Evolutionary conservation across 2,329 filamentous ascomycete genomes (phyloP).

Genomic region (Boeremia exigua): DNA sequence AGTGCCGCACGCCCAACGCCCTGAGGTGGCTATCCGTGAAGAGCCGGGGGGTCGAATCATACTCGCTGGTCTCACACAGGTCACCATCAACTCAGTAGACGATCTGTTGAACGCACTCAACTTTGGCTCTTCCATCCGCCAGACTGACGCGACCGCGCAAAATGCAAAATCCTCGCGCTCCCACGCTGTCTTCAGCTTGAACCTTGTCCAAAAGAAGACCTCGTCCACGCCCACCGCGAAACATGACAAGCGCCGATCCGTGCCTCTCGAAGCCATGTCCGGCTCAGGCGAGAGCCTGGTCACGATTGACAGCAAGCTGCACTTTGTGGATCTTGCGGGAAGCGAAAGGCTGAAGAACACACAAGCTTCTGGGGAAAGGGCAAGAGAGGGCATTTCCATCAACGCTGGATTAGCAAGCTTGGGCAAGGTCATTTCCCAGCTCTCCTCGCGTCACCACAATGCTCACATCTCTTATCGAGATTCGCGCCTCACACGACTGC

Average conservation of each 20-base stretch:
- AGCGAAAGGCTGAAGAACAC: conserved; percentile 98
- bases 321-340: conserved; percentile 96
- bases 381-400: conserved; percentile 96
- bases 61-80: conserved; percentile 84
- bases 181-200: conserved; percentile 95
- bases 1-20: conserved; percentile 72
- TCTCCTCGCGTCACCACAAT: conserved; percentile 86
- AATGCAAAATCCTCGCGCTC: conserved; percentile 98
- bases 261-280: conserved; percentile 81
- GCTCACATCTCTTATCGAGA: conserved; percentile 97
- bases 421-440: conserved; percentile 97
- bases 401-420: conserved; percentile 93
- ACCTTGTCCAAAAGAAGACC: conserved; percentile 83
- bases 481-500: conserved; percentile 90
- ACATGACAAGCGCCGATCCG: conserved; percentile 83
- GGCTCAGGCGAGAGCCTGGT: conserved; percentile 65
- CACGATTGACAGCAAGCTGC: conserved; percentile 95
- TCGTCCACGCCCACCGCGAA: conserved; percentile 58
- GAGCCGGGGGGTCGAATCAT: conserved; percentile 94
- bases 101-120: conserved; percentile 89
- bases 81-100: conserved; percentile 88
- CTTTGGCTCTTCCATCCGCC: conserved; percentile 90
- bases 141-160: conserved; percentile 95
- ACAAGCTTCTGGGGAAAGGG: conserved; percentile 89
- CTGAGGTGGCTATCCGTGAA: conserved; percentile 87